phyloP scores from a whole-genome alignment of 805 yeast species.

The Myxozyma vanderwaltii region DNA sequence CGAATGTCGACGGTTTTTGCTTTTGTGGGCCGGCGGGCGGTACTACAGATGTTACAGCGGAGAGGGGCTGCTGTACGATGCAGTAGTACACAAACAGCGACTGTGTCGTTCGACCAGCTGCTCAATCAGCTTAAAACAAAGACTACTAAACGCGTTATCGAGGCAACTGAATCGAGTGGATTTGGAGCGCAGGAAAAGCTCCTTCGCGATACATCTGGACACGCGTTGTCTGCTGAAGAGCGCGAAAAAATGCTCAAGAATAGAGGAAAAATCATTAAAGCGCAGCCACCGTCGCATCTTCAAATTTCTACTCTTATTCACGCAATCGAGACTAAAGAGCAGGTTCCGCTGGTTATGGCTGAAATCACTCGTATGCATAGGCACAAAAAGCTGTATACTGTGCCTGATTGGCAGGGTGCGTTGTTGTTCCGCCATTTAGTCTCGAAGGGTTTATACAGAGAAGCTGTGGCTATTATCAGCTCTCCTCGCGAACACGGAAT shows the following conservation, averaged over 20 bases:
- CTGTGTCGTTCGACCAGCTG: neutral
- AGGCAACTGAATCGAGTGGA: neutral
- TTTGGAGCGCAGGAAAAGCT: slow-evolving; percentile 8
- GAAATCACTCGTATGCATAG: slow-evolving; percentile 7
- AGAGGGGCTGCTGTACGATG: neutral
- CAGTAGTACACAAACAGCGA: neutral
- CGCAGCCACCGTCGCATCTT: slow-evolving; percentile 6
- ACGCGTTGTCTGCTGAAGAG: neutral
- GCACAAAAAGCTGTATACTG: neutral
- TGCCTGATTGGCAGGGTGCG: slow-evolving; percentile 21
- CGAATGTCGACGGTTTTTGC: no score
- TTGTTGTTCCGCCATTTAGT: slow-evolving; percentile 10
- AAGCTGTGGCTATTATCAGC: slow-evolving; percentile 1
- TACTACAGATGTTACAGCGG: neutral
- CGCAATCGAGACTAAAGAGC: slow-evolving; percentile 1
- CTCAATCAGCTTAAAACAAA: neutral
- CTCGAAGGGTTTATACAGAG: slow-evolving; percentile 10
- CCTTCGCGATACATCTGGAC: neutral
- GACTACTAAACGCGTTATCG: slow-evolving; percentile 1
- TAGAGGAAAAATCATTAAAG: neutral
- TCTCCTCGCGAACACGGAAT: neutral
- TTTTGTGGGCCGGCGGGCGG: neutral
- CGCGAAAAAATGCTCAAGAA: neutral
- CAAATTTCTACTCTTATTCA: slow-evolving; percentile 5
- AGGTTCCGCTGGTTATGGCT: neutral